A percentile compares a stretch with the other conserved stretches of the same genome.
phyloP scores from a whole-genome alignment of 2,329 filamentous ascomycete species.

The Colletotrichum caudatum region DNA sequence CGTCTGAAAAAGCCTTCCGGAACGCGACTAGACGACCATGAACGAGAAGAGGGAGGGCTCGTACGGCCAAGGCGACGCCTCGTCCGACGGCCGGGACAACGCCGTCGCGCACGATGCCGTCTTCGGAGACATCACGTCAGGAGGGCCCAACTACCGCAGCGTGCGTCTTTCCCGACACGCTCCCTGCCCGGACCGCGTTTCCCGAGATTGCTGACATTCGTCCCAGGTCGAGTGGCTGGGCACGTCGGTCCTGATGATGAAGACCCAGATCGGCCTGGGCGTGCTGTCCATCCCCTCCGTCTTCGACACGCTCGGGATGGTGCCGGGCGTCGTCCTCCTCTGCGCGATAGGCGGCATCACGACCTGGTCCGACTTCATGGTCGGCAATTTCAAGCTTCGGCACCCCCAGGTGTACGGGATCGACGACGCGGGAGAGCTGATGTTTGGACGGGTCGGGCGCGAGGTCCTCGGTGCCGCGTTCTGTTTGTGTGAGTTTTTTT shows the following conservation, averaged over 20 bases:
- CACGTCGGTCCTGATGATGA: conserved; percentile 58
- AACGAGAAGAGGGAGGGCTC: neutral
- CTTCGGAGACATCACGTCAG: conserved; percentile 50
- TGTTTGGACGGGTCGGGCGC: conserved; percentile 60
- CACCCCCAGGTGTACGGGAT: conserved; percentile 64
- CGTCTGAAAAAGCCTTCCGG: neutral
- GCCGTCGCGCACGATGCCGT: conserved; percentile 47
- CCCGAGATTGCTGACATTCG: neutral
- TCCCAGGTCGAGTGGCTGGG: conserved; percentile 56
- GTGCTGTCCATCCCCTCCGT: conserved; percentile 60
- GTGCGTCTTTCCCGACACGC: conserved; percentile 42
- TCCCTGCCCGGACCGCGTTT: conserved; percentile 45
- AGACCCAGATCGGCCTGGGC: conserved; percentile 58
- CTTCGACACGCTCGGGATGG: conserved; percentile 59
- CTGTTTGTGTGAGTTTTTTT: conserved; percentile 48
- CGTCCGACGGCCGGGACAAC: neutral
- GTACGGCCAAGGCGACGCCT: neutral
- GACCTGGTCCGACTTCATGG: conserved; percentile 61
- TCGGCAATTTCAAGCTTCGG: conserved; percentile 61
- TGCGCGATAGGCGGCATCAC: conserved; percentile 56
- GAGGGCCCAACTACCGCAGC: conserved; percentile 28
- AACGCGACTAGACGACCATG: neutral
- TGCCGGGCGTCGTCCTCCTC: conserved; percentile 60
- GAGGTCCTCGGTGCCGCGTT: conserved; percentile 55
- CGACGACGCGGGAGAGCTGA: conserved; percentile 61